Evolutionary conservation across 2,329 filamentous ascomycete species (phyloP).

Genomic region (Cryoendolithus antarcticus): DNA sequence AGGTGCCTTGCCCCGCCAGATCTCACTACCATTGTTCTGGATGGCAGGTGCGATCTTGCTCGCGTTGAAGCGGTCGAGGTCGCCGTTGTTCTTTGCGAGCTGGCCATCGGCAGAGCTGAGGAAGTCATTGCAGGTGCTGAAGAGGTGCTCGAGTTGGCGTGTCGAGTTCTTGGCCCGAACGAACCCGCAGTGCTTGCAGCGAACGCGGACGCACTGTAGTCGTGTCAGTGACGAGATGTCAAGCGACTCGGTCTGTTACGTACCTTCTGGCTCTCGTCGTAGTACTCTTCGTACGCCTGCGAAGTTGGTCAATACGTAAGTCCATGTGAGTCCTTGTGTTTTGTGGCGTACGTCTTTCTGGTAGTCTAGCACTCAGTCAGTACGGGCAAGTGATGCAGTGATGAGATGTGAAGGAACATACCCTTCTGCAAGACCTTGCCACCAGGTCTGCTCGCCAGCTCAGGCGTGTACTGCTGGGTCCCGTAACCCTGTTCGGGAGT

Average conservation of each 20-base stretch:
- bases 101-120: constrained; percentile 33
- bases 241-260: not conserved
- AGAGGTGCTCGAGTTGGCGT: constrained; percentile 38
- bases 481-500: too few relatives aligned
- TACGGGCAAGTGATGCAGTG: too few relatives aligned
- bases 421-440: too few relatives aligned
- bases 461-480: too few relatives aligned
- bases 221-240: not conserved
- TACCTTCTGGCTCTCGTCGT: constrained; percentile 1
- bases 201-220: constrained; percentile 34
- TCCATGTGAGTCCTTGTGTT: too few relatives aligned
- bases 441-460: too few relatives aligned
- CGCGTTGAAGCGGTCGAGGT: constrained; percentile 7
- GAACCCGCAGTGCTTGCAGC: constrained; percentile 37
- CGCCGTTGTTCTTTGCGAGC: constrained; percentile 18
- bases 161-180: constrained; percentile 40
- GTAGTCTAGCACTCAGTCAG: too few relatives aligned
- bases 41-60: constrained; percentile 6
- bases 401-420: too few relatives aligned
- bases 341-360: too few relatives aligned
- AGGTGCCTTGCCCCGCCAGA: constrained; percentile 34
- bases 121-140: constrained; percentile 30
- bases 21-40: constrained; percentile 18
- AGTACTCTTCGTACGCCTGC: constrained; percentile 2
- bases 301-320: too few relatives aligned